These are phyloP conservation scores for Dryas alaskensis DNA, from an alignment of 306 rosid species.

Conservation along the genomic window DNA sequence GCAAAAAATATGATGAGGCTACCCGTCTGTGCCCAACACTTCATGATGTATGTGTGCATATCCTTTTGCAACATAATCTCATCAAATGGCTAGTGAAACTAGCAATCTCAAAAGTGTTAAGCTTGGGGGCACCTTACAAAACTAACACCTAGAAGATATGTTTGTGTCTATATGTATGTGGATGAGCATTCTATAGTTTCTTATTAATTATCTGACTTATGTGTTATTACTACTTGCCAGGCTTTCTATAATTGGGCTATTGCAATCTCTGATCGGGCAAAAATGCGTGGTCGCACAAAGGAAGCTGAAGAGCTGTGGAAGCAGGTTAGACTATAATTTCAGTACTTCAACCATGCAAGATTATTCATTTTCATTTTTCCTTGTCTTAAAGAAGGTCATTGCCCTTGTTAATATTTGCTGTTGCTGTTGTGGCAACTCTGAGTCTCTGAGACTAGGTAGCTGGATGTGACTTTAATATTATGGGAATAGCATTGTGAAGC, in stretches of 20 bases:
- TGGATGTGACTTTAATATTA: not conserved
- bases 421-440: not conserved
- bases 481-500: not conserved
- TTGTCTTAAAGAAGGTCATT: not conserved
- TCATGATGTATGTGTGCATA: slow-evolving; percentile 76
- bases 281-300: slow-evolving; percentile 99
- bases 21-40: slow-evolving; percentile 89
- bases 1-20: slow-evolving; percentile 96
- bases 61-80: slow-evolving; percentile 23
- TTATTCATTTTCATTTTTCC: slow-evolving; percentile 8
- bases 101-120: not conserved
- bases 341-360: slow-evolving; percentile 23
- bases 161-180: not conserved
- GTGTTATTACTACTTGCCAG: slow-evolving; percentile 31
- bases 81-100: not conserved
- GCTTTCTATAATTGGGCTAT: slow-evolving; percentile 99
- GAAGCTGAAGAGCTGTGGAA: slow-evolving; percentile 99
- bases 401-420: slow-evolving; percentile 5
- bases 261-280: slow-evolving; percentile 97
- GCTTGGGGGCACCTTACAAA: not conserved
- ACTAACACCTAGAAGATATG: not conserved
- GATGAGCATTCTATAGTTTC: not conserved
- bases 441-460: not conserved
- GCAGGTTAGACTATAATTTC: slow-evolving; percentile 55
- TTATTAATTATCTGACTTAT: not conserved